Percentiles rank a stretch among this genome's conserved stretches.
Evolutionary conservation across 495 filamentous ascomycete genomes (phyloP).

Genomic region (Lepraria neglecta): DNA sequence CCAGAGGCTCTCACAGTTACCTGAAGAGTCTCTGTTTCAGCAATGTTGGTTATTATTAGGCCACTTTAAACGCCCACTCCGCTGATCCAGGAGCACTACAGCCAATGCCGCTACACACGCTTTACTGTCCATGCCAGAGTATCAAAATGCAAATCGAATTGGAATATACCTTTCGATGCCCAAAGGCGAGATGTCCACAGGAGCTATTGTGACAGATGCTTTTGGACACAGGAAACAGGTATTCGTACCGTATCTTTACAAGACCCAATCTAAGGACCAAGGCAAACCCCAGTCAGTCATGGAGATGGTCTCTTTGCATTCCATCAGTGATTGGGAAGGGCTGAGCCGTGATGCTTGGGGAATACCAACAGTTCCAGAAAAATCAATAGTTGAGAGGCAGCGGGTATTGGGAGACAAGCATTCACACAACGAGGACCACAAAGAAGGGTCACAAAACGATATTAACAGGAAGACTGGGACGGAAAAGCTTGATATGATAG

Average conservation of each 20-base stretch:
- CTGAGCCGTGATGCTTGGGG: conserved; percentile 80
- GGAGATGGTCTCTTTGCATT: conserved; percentile 83
- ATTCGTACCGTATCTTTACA: conserved; percentile 85
- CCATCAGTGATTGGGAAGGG: conserved; percentile 65
- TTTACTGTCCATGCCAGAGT: conserved; percentile 57
- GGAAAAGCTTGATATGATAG: conserved; percentile 57
- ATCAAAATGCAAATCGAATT: conserved; percentile 63
- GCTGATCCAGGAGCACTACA: conserved; percentile 34
- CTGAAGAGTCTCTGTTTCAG: conserved; percentile 48
- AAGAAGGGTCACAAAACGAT: neutral
- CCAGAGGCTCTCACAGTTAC: conserved; percentile 50
- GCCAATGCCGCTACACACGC: conserved; percentile 52
- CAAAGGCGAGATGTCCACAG: conserved; percentile 72
- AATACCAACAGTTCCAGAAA: conserved; percentile 68
- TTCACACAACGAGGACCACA: neutral
- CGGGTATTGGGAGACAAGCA: conserved; percentile 55
- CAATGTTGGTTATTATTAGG: conserved; percentile 54
- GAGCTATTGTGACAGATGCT: conserved; percentile 71
- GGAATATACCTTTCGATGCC: conserved; percentile 94
- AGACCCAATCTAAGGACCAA: conserved; percentile 38
- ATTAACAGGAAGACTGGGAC: neutral
- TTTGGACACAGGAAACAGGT: conserved; percentile 71
- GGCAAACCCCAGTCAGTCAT: conserved; percentile 57
- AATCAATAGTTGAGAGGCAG: conserved; percentile 54
- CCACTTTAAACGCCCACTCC: neutral